Base-by-base conservation (phyloP, 129 eudicot genomes). In the Smallanthus sonchifolius region DNA sequence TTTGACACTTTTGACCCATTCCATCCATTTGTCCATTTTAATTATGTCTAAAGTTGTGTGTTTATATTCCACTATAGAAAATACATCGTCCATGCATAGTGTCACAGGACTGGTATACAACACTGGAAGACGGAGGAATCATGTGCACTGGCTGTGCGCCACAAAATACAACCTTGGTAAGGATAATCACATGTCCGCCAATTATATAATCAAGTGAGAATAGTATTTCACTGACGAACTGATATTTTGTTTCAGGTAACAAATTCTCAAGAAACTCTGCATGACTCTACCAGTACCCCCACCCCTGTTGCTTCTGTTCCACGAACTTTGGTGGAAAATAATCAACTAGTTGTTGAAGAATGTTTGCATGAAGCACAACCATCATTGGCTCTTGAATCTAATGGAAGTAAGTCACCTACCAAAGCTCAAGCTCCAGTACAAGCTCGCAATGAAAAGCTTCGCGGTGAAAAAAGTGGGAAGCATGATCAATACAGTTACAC, bases 401-500 rank as follows among this genome's bases (percentile, higher is more conserved):
- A 42, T 45, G 67, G 76, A 62, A 48, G 69, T 19, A 79, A 59
- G 6, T 60, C 82, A 35, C 65, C 64, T 69, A 62, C 55, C 70
- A 70, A 34, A 68, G 32, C 39, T 45, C 60, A 13, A 64, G 52
- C 65, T 52, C 72, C 7, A n/a, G 48, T n/a, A 43, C 40, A 59
- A 59, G 44, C 57, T 49, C 67, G 48, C 37, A 73, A 28, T 44
- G 80, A 69, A 56, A 85, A 64, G 78, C 47, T 73, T 28, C 69
- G 54, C 48, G 75, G 68, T 49, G 85, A 75, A 69, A 72, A 15
- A 15, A 48, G 79, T 60, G 61, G 73, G 38, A 82, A 72, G 47
- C 83, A 51, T 70, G 80, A 76, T 56, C 70, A 36, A 75, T 82
- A 77, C 30, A 83, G 81, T 54, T 77, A 81, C 62, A 67, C 70